Evolutionary conservation across 2,329 filamentous ascomycete species (phyloP), one percentile per base, ranked within the genome.

Genomic region (Amauroascus niger): DNA sequence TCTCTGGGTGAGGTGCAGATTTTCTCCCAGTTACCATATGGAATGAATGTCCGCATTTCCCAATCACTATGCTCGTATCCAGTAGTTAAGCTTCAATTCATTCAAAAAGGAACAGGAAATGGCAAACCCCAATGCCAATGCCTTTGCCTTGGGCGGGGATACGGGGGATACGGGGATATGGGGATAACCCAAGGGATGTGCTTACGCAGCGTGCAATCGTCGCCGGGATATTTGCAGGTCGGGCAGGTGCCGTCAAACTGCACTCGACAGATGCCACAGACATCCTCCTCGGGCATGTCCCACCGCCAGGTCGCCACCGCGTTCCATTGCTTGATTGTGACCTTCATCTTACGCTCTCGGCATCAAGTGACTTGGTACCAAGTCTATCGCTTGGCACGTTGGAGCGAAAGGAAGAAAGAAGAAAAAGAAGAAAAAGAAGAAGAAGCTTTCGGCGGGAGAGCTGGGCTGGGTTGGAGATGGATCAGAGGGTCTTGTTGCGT

Each of bases 171-270:
- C 5, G 41, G 18, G 14, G 16, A 33, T 46, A 18, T 46, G n/a
- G n/a, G n/a, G n/a, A n/a, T n/a, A 5, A 8, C 1, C 51, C 16
- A 33, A 48, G 11, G 41, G 20, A 51, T 39, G 46, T 45, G 75
- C 84, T 69, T 74, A 96, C 91, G 78, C 56, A 98, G 77, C 55
- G 87, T 87, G 72, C 93, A 98, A 67, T 96, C 90, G 64, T 98
- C 93, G 55, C 93, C 93, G 13, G 93, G 93, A 67, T 89, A 97
- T 77, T 94, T 95, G 82, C 93, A 98, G 53, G 89, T 94, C 45
- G 93, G 90, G 75, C 93, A 98, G 24, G 93, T 97, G 56, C 90
- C 91, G 69, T 98, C 93, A 67, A 97, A 98, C 65, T 95, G 87
- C 58, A 95, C 90, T 67, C 95, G 91, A 72, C 93, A 98, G 73